phyloP scores from a whole-genome alignment of 495 filamentous ascomycete species.

The Xylaria acuta region DNA sequence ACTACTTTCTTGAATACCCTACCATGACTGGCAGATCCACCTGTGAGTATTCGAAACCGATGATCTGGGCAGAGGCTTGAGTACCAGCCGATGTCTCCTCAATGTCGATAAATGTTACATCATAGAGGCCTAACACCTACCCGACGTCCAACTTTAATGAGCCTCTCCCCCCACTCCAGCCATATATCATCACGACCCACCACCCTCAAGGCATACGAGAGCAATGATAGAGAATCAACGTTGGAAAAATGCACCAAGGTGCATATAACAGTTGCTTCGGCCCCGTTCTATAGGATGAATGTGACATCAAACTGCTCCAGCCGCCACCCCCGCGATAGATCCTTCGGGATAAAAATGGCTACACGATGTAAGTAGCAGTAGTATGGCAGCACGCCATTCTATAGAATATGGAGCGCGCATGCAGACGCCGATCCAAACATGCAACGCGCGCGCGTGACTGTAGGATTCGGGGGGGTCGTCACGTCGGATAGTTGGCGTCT shows the following conservation, averaged over 20 bases:
- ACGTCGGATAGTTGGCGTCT: not conserved
- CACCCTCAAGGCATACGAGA: not conserved
- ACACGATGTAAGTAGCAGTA: not conserved
- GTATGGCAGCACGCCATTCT: not conserved
- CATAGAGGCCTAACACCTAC: not conserved
- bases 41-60: not conserved
- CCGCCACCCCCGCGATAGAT: conserved; percentile 4
- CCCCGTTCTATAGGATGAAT: not conserved
- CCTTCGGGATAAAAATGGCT: conserved; percentile 20
- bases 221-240: not conserved
- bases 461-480: not conserved
- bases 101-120: not conserved
- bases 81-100: not conserved
- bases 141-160: not conserved
- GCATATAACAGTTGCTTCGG: not conserved
- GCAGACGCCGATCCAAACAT: not conserved
- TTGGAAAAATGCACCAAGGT: not conserved
- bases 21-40: not conserved
- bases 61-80: not conserved
- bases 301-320: not conserved
- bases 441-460: not conserved
- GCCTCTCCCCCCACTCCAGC: not conserved
- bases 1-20: not conserved
- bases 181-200: not conserved
- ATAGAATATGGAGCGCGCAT: not conserved